Percentiles rank a stretch among this genome's conserved stretches.
Evolutionary conservation across 768 basidiomycete species (phyloP).

Genomic region (Mycena alexandri): DNA sequence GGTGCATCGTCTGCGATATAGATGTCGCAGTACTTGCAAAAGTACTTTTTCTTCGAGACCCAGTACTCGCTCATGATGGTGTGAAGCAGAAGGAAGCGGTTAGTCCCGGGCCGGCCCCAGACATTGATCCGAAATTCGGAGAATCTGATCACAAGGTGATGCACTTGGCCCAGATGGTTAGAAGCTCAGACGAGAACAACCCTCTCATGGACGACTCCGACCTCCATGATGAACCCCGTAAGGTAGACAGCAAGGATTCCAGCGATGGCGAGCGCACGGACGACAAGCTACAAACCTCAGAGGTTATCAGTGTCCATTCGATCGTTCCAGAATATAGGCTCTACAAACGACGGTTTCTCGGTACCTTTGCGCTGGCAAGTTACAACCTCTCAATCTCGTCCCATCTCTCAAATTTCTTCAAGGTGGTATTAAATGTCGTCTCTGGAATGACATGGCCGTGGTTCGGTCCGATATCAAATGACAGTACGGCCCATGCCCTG

Average conservation of each 20-base stretch:
- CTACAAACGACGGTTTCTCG: constrained; percentile 78
- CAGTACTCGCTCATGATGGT: constrained; percentile 87
- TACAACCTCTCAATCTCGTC: background rate
- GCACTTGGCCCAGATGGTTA: too few relatives aligned
- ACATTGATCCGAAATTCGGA: too few relatives aligned
- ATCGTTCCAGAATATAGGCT: constrained; percentile 61
- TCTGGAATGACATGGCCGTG: constrained; percentile 80
- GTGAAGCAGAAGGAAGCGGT: too few relatives aligned
- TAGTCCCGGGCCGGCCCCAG: too few relatives aligned
- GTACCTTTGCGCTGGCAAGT: constrained; percentile 72
- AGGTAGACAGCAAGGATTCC: constrained; percentile 12
- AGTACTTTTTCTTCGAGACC: constrained; percentile 93
- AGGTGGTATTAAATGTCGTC: constrained; percentile 75
- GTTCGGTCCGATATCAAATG: constrained; percentile 87
- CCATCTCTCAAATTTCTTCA: background rate
- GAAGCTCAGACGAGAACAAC: too few relatives aligned
- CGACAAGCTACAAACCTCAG: background rate
- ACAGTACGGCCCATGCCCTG: constrained; percentile 54
- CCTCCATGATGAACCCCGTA: constrained; percentile 4
- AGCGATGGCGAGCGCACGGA: constrained; percentile 9
- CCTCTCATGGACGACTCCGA: constrained; percentile 3
- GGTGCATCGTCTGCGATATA: constrained; percentile 97
- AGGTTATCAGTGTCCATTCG: constrained; percentile 30
- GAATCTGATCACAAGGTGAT: too few relatives aligned
- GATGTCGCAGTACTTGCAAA: constrained; percentile 97